Evolutionary conservation across 140 eudicot genomes (phyloP), one percentile per base, ranked within the genome.

Genomic region (Stevia rebaudiana): DNA sequence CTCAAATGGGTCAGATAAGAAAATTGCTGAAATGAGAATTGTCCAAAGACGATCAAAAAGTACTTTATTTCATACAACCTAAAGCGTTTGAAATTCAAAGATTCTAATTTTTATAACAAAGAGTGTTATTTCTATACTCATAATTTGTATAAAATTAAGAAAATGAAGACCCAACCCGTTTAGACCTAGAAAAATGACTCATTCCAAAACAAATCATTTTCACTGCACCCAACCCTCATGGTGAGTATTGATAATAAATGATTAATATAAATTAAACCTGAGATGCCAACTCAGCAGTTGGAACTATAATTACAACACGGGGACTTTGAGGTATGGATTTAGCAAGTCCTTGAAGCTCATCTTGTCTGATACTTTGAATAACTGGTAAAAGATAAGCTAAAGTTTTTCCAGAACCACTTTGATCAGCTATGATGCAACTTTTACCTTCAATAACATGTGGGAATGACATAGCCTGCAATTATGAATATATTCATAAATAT

Each of bases 381-480:
- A 90, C 74, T 41, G 98, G 98, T 40, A 83, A 51, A 50, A 90
- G 88, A 76, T 90, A 90, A 12, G 98, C 94, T 91, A 91, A 75
- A 17, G 98, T 91, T 82, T 91, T 91, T 56, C 98, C 98, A 56
- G 98, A 91, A 35, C 98, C 98, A 82, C 98, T 91, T 59, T 91
- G 96, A 81, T 91, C 98, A 67, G 98, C 88, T 49, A 91, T 82
- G 67, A 91, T 77, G 83, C 98, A 91, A 68, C 95, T 84, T 73
- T 84, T 82, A 63, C 87, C 89, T 15, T 69, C 72, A 4, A 74
- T 37, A 63, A 81, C 91, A 67, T 86, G 88, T 50, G 50, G 71
- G 88, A 84, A 87, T 78, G 98, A 78, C 95, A 84, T 84, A 13
- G 95, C 94, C 98, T 90, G 85, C 83, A 82, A 56, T 56, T 55